phyloP scores from a whole-genome alignment of 768 basidiomycete genomes.

The Boletus rubroflammeus region DNA sequence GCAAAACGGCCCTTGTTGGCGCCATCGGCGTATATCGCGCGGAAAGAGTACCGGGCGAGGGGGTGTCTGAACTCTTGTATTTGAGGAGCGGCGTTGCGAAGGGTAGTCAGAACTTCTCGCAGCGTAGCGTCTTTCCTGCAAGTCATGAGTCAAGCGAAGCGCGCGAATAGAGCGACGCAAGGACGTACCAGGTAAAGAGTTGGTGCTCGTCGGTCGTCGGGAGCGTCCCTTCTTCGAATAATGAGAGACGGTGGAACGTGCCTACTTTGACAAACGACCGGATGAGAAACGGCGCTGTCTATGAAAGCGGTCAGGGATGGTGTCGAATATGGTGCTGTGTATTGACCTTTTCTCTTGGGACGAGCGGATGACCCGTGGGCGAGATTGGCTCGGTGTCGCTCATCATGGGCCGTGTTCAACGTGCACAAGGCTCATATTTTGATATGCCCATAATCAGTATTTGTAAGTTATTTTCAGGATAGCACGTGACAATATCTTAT shows the following conservation, averaged over 20 bases:
- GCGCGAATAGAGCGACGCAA: not conserved
- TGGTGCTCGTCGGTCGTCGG: conserved; percentile 82
- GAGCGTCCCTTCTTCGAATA: conserved; percentile 75
- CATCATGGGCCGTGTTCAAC: conserved; percentile 18
- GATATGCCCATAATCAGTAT: no score
- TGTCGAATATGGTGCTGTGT: rapidly evolving
- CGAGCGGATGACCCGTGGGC: conserved; percentile 43
- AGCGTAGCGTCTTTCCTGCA: conserved; percentile 80
- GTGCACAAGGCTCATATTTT: no score
- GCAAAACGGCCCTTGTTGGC: conserved; percentile 67
- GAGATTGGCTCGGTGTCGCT: conserved; percentile 40
- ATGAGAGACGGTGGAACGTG: conserved; percentile 64
- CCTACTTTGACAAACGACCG: conserved; percentile 82
- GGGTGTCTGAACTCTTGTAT: conserved; percentile 75
- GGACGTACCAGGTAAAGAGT: conserved; percentile 69
- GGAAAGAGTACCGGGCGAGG: conserved; percentile 77
- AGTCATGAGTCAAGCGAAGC: not conserved
- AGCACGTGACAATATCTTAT: not conserved
- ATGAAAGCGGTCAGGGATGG: not conserved
- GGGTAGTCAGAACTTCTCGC: conserved; percentile 71
- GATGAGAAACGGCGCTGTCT: conserved; percentile 82
- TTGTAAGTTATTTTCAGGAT: no score
- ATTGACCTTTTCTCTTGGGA: conserved; percentile 58
- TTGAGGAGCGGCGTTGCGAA: conserved; percentile 67
- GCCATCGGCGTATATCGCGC: conserved; percentile 73